Conservation (phyloP, 345 rosid genomes). For the Eucalyptus albens region DNA sequence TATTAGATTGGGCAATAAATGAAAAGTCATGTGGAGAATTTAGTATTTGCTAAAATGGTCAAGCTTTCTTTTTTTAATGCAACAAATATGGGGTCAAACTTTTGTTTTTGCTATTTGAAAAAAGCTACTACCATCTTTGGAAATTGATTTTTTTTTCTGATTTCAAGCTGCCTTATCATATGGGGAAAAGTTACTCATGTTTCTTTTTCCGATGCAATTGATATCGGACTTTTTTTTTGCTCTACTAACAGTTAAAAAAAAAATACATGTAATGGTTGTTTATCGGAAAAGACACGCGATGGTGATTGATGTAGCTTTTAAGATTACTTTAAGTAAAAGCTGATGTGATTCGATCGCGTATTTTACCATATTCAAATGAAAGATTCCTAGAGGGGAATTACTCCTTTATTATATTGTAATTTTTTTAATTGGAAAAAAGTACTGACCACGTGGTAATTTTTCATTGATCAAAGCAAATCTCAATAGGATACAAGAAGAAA, state of each 20-base stretch:
- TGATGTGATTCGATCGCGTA: neutral
- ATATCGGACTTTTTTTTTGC: too few species aligned
- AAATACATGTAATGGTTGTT: too few species aligned
- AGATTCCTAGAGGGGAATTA: neutral
- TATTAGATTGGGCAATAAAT: neutral
- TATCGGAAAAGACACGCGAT: accelerated
- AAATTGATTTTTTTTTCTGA: neutral
- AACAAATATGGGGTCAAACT: neutral
- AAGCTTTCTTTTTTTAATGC: neutral
- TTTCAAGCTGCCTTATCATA: neutral
- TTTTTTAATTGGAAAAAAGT: neutral
- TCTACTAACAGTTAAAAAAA: too few species aligned
- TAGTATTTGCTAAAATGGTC: neutral
- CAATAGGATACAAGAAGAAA: neutral
- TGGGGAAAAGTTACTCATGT: neutral
- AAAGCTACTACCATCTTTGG: neutral
- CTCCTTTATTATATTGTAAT: neutral
- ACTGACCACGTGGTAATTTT: neutral
- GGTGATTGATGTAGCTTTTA: neutral
- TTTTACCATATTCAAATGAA: neutral
- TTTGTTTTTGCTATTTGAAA: neutral
- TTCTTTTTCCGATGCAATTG: too few species aligned
- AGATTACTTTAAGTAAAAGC: neutral
- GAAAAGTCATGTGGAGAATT: neutral
- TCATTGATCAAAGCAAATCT: neutral